phyloP scores from a whole-genome alignment of 805 yeast genomes.

The Spathaspora gorwiae region DNA sequence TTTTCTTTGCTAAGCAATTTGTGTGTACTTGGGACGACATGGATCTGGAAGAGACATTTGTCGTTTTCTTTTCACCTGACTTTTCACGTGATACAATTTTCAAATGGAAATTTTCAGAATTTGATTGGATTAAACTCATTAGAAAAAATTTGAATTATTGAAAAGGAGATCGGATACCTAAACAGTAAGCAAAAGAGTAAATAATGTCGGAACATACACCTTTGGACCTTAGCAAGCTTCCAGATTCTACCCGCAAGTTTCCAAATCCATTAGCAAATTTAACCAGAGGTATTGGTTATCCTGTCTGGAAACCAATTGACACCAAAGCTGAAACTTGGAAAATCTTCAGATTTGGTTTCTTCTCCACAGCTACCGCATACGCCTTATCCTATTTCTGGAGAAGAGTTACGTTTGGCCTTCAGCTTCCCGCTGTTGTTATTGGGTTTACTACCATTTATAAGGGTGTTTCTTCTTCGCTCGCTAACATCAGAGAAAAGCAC shows the following conservation, averaged over 20 bases:
- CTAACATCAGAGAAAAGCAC: slow-evolving; percentile 59
- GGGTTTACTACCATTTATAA: slow-evolving; percentile 48
- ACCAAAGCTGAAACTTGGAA: slow-evolving; percentile 47
- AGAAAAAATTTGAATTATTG: too few species aligned
- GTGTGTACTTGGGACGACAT: too few species aligned
- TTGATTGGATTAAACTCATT: too few species aligned
- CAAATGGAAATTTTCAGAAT: too few species aligned
- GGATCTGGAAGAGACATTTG: too few species aligned
- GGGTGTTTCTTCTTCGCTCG: slow-evolving; percentile 30
- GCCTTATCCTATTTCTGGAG: slow-evolving; percentile 41
- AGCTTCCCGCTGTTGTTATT: slow-evolving; percentile 34
- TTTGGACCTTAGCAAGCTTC: slow-evolving; percentile 8
- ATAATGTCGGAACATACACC: too few species aligned
- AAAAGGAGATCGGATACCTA: too few species aligned
- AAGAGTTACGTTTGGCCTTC: slow-evolving; percentile 39
- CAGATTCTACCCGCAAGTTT: slow-evolving; percentile 37
- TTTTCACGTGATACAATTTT: too few species aligned
- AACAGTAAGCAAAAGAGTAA: too few species aligned
- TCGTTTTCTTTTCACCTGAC: neutral
- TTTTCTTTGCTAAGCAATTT: neutral
- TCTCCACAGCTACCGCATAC: slow-evolving; percentile 49
- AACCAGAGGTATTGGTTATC: slow-evolving; percentile 36
- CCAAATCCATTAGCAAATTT: slow-evolving; percentile 40
- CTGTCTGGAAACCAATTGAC: slow-evolving; percentile 51
- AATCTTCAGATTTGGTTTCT: slow-evolving; percentile 42